Base-by-base conservation (phyloP, 1,284 basidiomycete genomes). In the Pisolithus thermaeus region DNA sequence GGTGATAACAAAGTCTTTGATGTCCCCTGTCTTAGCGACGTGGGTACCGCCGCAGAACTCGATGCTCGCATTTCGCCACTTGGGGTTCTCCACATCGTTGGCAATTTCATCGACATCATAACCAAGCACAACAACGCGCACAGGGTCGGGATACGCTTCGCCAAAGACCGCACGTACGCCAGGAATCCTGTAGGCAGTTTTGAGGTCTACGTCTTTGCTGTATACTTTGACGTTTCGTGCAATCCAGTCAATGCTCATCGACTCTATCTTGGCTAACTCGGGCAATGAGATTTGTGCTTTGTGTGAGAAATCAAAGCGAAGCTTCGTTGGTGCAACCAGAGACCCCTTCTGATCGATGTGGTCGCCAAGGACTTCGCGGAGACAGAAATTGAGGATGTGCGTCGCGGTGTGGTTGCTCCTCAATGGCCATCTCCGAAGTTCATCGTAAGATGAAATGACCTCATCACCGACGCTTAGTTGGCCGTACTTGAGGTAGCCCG, bases 31-130 rank as follows among this genome's bases (percentile, higher is more conserved):
- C 71, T 88, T 90, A 27, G 83, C 80, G 50, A 99, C 97, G 67
- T 99, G 96, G 0, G 97, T 99, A 69, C 96, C 96, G 71, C 96
- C 96, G 69, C 96, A 99, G 67, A 99, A 97, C 71, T 99, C 97
- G 59, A 97, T 82, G 68, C 90, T 94, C 7, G 95, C 97, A 25
- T 72, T 73, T 43, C 88, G 75, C 96, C 96, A 99, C 71, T 89
- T 91, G 6, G 87, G 81, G 71, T 96, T 94, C 61, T 87, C 81
- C 32, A 97, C 77, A 61, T 98, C 90, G 61, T 80, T 75, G 39
- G 83, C 74, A 53, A 99, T 93, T 52, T 95, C 91, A 48, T 95
- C 87, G 11, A 97, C 79, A 57, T 87, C 83, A 65, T 81, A 93
- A 65, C 91, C 93, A 40, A 99, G 76, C 9, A 90, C 82, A 12